These are phyloP conservation scores for Starmerella sp. DNA, from an alignment of 805 yeast species.

Conservation along the genomic window DNA sequence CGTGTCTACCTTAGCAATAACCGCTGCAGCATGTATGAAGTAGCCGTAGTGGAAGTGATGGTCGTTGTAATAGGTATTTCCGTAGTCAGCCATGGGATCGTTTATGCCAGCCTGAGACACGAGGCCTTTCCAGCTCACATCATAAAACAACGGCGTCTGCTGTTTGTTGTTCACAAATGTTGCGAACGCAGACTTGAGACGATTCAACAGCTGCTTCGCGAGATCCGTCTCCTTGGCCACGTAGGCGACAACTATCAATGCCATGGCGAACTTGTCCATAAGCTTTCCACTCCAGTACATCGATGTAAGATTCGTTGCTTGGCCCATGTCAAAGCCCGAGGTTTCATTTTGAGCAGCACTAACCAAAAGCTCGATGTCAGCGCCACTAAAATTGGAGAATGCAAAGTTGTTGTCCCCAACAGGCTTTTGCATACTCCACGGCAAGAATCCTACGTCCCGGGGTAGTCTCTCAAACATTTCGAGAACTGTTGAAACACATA, in stretches of 20 bases:
- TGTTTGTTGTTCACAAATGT: slow-evolving; percentile 63
- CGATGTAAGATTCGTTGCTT: slow-evolving; percentile 56
- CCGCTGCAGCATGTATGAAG: slow-evolving; percentile 71
- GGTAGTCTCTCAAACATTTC: slow-evolving; percentile 34
- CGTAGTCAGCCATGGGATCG: slow-evolving; percentile 52
- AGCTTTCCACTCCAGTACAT: slow-evolving; percentile 88
- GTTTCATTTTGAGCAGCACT: slow-evolving; percentile 42
- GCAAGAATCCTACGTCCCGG: slow-evolving; percentile 39
- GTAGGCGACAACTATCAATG: slow-evolving; percentile 59
- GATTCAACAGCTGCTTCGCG: slow-evolving; percentile 41
- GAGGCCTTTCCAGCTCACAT: slow-evolving; percentile 45
- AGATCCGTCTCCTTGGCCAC: slow-evolving; percentile 47
- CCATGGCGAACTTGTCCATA: slow-evolving; percentile 79
- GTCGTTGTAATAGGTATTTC: slow-evolving; percentile 69
- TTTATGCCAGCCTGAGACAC: slow-evolving; percentile 26
- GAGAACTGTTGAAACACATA: slow-evolving; percentile 29
- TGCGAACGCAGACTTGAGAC: slow-evolving; percentile 55
- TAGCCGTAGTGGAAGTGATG: slow-evolving; percentile 86
- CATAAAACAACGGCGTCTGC: slow-evolving; percentile 63
- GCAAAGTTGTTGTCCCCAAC: slow-evolving; percentile 28
- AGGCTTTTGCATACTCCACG: slow-evolving; percentile 39
- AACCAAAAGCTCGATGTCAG: slow-evolving; percentile 34
- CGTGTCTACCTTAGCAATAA: slow-evolving; percentile 55
- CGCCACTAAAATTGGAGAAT: slow-evolving; percentile 33
- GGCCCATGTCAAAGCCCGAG: slow-evolving; percentile 38